phyloP scores from a whole-genome alignment of 2,329 filamentous ascomycete genomes.

The Calonectria pteridis region DNA sequence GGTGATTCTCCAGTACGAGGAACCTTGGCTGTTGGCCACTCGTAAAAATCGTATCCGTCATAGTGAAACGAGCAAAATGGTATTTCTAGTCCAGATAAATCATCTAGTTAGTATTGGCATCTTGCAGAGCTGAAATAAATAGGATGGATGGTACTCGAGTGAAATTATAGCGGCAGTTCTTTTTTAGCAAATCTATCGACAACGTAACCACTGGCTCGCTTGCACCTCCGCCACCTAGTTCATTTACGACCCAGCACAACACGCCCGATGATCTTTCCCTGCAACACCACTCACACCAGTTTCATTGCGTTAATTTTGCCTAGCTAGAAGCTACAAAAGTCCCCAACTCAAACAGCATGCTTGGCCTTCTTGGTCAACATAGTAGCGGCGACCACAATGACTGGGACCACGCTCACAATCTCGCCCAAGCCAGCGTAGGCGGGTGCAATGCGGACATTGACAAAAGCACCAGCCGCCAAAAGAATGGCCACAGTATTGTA shows the following conservation, averaged over 20 bases:
- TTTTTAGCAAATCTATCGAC: too few relatives aligned
- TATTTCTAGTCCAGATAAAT: too few relatives aligned
- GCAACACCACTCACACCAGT: not conserved
- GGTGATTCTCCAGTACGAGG: not conserved
- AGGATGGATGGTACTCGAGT: too few relatives aligned
- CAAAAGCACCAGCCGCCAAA: conserved; percentile 70
- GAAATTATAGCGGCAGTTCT: too few relatives aligned
- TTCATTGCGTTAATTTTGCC: not conserved
- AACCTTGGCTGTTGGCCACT: not conserved
- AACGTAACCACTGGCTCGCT: too few relatives aligned
- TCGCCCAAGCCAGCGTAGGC: conserved; percentile 72
- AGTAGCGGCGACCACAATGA: conserved; percentile 57
- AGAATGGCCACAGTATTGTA: conserved; percentile 74
- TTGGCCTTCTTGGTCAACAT: conserved; percentile 36
- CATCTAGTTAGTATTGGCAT: too few relatives aligned
- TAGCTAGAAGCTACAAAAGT: not conserved
- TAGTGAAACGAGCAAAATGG: too few relatives aligned
- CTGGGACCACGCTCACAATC: conserved; percentile 73
- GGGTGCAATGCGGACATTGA: conserved; percentile 62
- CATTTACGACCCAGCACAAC: not conserved
- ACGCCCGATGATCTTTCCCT: not conserved
- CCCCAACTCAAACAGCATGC: not conserved
- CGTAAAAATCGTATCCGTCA: not conserved
- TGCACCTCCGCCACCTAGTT: too few relatives aligned
- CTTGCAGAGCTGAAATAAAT: too few relatives aligned